Percentiles rank a stretch among this genome's conserved stretches.
These are phyloP conservation scores for Cystobasidiopsis lactophilus DNA, from an alignment of 768 basidiomycete species.

Conservation along the genomic window DNA sequence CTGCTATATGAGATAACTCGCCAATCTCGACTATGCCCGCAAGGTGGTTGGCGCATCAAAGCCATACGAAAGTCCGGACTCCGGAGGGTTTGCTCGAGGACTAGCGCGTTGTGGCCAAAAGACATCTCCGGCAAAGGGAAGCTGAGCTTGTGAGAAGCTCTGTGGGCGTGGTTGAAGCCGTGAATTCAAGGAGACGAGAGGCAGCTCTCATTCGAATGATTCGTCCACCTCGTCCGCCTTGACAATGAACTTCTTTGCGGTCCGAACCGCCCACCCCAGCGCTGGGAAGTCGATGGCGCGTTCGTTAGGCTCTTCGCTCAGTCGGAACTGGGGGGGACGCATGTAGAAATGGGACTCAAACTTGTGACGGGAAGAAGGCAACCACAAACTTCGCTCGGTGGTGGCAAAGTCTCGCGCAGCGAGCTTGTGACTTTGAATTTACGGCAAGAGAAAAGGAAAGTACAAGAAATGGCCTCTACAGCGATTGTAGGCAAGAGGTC, in stretches of 20 bases:
- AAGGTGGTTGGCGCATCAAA: conserved; percentile 53
- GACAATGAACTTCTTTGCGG: conserved; percentile 23
- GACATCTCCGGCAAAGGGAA: conserved; percentile 92
- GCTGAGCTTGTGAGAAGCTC: conserved; percentile 27
- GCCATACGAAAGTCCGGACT: conserved; percentile 41
- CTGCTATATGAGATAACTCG: conserved; percentile 72
- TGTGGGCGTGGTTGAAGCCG: conserved; percentile 29
- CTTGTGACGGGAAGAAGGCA: no score
- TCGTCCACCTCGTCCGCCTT: conserved; percentile 46
- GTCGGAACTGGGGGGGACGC: no score
- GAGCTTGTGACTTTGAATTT: no score
- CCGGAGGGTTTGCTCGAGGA: conserved; percentile 41
- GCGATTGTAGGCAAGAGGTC: no score
- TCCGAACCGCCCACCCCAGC: conserved; percentile 20
- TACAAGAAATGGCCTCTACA: no score
- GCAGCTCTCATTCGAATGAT: conserved; percentile 20
- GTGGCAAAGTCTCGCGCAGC: no score
- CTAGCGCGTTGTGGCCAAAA: conserved; percentile 62
- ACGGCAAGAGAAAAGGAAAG: no score
- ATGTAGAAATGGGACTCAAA: no score
- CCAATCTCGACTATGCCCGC: conserved; percentile 46
- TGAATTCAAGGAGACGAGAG: conserved; percentile 28
- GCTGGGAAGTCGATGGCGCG: no score
- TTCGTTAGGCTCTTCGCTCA: no score
- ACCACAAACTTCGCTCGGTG: no score